phyloP scores from a whole-genome alignment of 805 yeast genomes.

The Barnettozyma sucrosica region DNA sequence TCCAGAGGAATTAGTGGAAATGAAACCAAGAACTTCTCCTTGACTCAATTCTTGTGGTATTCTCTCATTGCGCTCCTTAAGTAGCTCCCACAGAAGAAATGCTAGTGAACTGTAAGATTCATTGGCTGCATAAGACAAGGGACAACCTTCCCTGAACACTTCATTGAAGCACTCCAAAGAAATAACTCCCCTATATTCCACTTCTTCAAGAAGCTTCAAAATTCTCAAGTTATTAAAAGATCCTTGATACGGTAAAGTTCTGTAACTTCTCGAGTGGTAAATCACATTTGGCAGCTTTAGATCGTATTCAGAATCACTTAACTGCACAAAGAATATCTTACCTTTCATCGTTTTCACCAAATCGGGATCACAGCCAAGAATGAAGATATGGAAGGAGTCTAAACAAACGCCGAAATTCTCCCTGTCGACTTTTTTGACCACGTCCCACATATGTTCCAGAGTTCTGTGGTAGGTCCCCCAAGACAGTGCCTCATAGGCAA shows the following conservation, averaged over 20 bases:
- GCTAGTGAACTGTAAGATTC: conserved; percentile 1
- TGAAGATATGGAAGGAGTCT: conserved; percentile 28
- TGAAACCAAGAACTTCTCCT: conserved; percentile 1
- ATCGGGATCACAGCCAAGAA: conserved; percentile 7
- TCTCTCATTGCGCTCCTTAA: neutral
- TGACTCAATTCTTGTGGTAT: neutral
- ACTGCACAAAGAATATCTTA: conserved; percentile 25
- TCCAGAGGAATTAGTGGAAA: neutral
- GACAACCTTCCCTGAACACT: neutral
- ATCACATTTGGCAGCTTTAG: conserved; percentile 1
- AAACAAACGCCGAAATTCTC: conserved; percentile 27
- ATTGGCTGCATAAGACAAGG: neutral
- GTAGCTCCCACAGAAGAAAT: neutral
- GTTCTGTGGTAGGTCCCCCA: conserved; percentile 24
- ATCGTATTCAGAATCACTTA: conserved; percentile 18
- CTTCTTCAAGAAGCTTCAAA: neutral
- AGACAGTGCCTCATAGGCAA: conserved; percentile 27
- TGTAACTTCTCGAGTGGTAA: conserved; percentile 8
- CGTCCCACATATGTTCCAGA: conserved; percentile 16
- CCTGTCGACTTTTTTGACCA: conserved; percentile 20
- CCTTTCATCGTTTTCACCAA: conserved; percentile 10
- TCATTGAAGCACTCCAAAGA: conserved; percentile 12
- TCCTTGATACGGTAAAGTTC: conserved; percentile 9
- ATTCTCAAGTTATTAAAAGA: conserved; percentile 1
- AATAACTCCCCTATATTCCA: conserved; percentile 3